Conservation (phyloP, 2,329 filamentous ascomycete species). For the Penicillium verrucosum region DNA sequence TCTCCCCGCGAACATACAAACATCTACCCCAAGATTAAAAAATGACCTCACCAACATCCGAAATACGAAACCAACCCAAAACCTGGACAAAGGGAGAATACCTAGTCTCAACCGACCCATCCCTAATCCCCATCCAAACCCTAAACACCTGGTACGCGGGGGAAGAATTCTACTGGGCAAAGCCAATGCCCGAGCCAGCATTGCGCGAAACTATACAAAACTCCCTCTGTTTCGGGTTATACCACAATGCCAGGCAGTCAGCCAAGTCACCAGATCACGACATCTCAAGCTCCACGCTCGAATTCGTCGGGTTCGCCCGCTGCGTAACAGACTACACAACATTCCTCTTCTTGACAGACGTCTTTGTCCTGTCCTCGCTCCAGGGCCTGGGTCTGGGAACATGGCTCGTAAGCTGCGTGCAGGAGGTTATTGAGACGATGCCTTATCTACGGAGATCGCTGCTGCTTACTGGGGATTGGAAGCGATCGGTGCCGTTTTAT, state of each 20-base stretch:
- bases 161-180: constrained; percentile 9
- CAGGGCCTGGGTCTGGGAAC: constrained; percentile 9
- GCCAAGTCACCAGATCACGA: background rate
- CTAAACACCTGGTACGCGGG: constrained; percentile 6
- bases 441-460: constrained; percentile 11
- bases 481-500: constrained; percentile 9
- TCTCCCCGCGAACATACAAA: background rate
- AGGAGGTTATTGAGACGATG: constrained; percentile 10
- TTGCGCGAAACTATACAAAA: background rate
- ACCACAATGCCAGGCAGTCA: background rate
- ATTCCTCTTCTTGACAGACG: constrained; percentile 13
- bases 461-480: constrained; percentile 10
- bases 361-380: constrained; percentile 5
- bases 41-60: background rate
- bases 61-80: background rate
- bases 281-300: background rate
- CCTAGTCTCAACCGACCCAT: background rate
- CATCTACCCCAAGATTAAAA: background rate
- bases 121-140: background rate
- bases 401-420: constrained; percentile 16
- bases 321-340: constrained; percentile 11
- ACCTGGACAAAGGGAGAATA: constrained; percentile 6
- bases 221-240: constrained; percentile 6
- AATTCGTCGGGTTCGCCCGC: constrained; percentile 13
- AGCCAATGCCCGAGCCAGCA: constrained; percentile 1